phyloP scores from a whole-genome alignment of 164 flowering plant species.

The Echeveria elegans region DNA sequence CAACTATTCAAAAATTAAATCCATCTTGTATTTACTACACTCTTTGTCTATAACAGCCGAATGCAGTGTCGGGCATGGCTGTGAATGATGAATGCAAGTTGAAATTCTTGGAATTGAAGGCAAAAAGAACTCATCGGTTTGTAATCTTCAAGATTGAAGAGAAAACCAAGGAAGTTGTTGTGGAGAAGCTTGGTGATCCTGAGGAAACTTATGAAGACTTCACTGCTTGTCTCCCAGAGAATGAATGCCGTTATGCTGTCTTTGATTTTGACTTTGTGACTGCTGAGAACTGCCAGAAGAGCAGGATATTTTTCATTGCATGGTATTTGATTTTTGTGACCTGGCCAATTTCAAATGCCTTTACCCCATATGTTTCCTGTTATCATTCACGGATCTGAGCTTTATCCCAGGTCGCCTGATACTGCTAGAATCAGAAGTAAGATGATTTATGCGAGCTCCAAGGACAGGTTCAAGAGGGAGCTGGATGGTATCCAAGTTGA shows the following conservation, averaged over 20 bases:
- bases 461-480: slow-evolving; percentile 31
- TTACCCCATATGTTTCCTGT: not conserved
- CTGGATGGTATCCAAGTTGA: no score
- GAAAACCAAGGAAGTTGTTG: no score
- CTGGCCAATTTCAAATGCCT: no score
- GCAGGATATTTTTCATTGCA: slow-evolving; percentile 72
- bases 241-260: slow-evolving; percentile 59
- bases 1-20: no score
- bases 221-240: slow-evolving; percentile 45
- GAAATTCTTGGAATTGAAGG: no score
- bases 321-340: slow-evolving; percentile 27
- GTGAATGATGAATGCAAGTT: no score
- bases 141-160: no score
- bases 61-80: no score
- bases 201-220: slow-evolving; percentile 68
- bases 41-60: no score
- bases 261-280: slow-evolving; percentile 66
- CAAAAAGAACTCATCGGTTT: no score
- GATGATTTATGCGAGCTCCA: slow-evolving; percentile 34
- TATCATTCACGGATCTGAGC: not conserved
- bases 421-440: slow-evolving; percentile 31
- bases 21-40: no score
- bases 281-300: slow-evolving; percentile 48
- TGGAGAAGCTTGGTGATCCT: no score
- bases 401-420: slow-evolving; percentile 27